Percentiles rank a stretch among this genome's conserved stretches.
Conservation (phyloP, 2,329 filamentous ascomycete species). For the Trichoderma atroviride region DNA sequence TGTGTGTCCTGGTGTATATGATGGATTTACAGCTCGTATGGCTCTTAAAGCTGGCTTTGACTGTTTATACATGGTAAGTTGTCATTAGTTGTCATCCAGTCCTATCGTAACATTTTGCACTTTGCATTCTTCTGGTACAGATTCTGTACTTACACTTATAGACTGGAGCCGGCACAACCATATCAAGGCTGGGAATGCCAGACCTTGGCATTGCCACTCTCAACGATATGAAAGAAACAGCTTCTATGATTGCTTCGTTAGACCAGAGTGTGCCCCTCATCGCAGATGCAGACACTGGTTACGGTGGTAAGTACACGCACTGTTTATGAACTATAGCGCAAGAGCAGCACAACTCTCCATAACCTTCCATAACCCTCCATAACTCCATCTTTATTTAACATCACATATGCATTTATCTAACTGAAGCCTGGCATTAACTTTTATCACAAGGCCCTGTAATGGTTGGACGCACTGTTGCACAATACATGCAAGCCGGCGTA, state of each 20-base stretch:
- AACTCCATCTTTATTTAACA: background rate
- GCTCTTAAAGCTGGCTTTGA: constrained; percentile 65
- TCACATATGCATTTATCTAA: background rate
- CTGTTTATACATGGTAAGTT: constrained; percentile 65
- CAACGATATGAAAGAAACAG: constrained; percentile 64
- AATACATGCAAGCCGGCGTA: constrained; percentile 58
- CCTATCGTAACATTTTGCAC: background rate
- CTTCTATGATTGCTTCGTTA: constrained; percentile 65
- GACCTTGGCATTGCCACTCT: constrained; percentile 65
- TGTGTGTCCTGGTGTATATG: constrained; percentile 67
- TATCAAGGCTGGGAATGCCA: constrained; percentile 62
- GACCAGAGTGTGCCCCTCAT: constrained; percentile 60
- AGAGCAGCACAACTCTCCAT: background rate
- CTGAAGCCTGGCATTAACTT: background rate
- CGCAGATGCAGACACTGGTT: constrained; percentile 63
- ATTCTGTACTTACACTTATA: constrained; percentile 32
- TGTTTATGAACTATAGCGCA: background rate
- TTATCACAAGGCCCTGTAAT: constrained; percentile 42
- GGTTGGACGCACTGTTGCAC: constrained; percentile 56
- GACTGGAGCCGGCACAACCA: constrained; percentile 65
- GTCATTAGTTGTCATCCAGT: too few relatives aligned
- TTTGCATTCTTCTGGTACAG: background rate
- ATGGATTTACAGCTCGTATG: constrained; percentile 67
- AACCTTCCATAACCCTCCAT: background rate
- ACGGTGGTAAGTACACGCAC: constrained; percentile 45